Percentiles rank a stretch among this genome's conserved stretches.
Evolutionary conservation across 2,329 filamentous ascomycete genomes (phyloP).

Genomic region (Sporothrix pallida): DNA sequence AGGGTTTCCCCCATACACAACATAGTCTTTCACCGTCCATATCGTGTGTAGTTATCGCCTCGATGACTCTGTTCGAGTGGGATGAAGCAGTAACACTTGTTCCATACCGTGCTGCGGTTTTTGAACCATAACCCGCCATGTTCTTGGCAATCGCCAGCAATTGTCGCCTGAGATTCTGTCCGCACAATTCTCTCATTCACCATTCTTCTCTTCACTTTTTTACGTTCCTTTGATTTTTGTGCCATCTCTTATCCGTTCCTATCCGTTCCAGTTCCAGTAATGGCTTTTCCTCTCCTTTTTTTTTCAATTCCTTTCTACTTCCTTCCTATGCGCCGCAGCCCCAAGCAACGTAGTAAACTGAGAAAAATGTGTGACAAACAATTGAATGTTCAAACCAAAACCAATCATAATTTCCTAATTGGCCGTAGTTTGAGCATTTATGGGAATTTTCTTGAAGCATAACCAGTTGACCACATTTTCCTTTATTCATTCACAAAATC

Average conservation of each 20-base stretch:
- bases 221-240: background rate
- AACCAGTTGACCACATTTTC: background rate
- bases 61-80: background rate
- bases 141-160: background rate
- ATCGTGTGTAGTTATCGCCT: background rate
- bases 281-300: too few relatives aligned
- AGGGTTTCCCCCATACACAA: too few relatives aligned
- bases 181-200: background rate
- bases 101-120: constrained; percentile 22
- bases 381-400: background rate
- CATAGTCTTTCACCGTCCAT: too few relatives aligned
- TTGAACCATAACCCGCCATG: background rate
- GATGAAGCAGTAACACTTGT: background rate
- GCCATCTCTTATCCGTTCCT: too few relatives aligned
- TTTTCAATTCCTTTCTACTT: background rate
- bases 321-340: constrained; percentile 2
- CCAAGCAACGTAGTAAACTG: background rate
- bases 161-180: background rate
- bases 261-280: background rate
- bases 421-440: too few relatives aligned
- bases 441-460: too few relatives aligned
- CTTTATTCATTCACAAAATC: background rate
- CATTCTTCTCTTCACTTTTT: background rate
- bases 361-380: background rate
- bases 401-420: background rate